These are phyloP conservation scores for Lagerstroemia speciosa DNA, from an alignment of 345 rosid species.

Conservation along the genomic window DNA sequence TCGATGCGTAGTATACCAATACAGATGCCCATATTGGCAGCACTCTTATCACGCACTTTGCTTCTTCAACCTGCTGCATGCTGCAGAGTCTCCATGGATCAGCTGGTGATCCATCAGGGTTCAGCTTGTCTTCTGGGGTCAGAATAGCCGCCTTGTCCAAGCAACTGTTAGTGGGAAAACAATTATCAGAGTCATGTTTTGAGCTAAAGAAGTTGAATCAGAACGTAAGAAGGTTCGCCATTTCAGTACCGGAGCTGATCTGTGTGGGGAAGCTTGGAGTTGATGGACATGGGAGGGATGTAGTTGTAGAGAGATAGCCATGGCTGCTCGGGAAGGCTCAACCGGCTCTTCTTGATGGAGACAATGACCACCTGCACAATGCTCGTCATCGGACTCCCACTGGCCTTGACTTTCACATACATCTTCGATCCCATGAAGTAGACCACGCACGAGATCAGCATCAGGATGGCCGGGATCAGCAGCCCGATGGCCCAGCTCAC, in stretches of 20 bases:
- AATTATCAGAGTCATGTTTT: not conserved
- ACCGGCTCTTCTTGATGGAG: constrained; percentile 23
- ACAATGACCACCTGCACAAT: constrained; percentile 31
- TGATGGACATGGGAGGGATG: constrained; percentile 27
- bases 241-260: constrained; percentile 35
- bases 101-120: constrained; percentile 35
- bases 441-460: constrained; percentile 18
- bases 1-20: constrained; percentile 18
- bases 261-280: constrained; percentile 31
- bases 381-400: constrained; percentile 65
- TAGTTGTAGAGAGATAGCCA: constrained; percentile 27
- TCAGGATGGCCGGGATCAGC: constrained; percentile 15
- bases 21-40: constrained; percentile 36
- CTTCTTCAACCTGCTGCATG: constrained; percentile 50
- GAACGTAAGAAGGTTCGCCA: not conserved
- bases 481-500: constrained; percentile 25
- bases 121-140: constrained; percentile 22
- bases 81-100: constrained; percentile 49
- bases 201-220: not conserved
- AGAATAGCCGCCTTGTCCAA: constrained; percentile 40
- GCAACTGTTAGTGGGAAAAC: constrained; percentile 18
- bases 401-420: constrained; percentile 17
- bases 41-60: constrained; percentile 36
- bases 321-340: constrained; percentile 23
- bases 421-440: constrained; percentile 21